Percentiles rank a stretch among this genome's conserved stretches.
These are phyloP conservation scores for Starmerella etchellsii DNA, from an alignment of 805 yeast genomes.

Conservation along the genomic window DNA sequence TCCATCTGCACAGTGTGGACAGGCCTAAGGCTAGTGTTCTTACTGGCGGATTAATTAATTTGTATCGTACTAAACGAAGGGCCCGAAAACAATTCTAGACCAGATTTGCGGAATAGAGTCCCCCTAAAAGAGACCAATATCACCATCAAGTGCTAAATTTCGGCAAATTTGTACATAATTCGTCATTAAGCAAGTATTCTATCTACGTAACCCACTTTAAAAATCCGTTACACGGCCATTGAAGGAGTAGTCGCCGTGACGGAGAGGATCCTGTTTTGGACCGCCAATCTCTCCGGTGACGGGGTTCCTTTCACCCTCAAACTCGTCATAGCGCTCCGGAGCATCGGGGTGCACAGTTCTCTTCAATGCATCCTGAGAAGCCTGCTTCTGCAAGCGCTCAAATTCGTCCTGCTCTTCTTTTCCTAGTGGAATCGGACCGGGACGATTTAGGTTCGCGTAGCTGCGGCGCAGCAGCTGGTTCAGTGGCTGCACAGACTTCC, in stretches of 20 bases:
- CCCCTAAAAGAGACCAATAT: too few species aligned
- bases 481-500: not conserved
- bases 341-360: slow-evolving; percentile 36
- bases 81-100: too few species aligned
- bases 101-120: too few species aligned
- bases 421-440: slow-evolving; percentile 63
- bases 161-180: too few species aligned
- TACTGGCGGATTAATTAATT: too few species aligned
- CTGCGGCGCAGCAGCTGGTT: not conserved
- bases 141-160: too few species aligned
- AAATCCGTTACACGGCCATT: slow-evolving; percentile 96
- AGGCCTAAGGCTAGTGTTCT: too few species aligned
- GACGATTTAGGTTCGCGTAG: slow-evolving; percentile 21
- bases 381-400: slow-evolving; percentile 69
- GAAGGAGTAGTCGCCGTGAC: slow-evolving; percentile 85
- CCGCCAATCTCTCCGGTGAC: slow-evolving; percentile 92
- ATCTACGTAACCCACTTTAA: slow-evolving; percentile 29
- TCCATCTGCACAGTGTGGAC: too few species aligned
- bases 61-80: too few species aligned
- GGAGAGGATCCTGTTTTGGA: slow-evolving; percentile 91
- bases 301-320: slow-evolving; percentile 89
- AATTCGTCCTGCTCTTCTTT: slow-evolving; percentile 81
- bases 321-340: slow-evolving; percentile 77
- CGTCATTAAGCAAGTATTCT: too few species aligned
- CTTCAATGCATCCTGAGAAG: slow-evolving; percentile 48